Conservation (phyloP, 805 yeast genomes). For the Yamadazyma nakazawae region DNA sequence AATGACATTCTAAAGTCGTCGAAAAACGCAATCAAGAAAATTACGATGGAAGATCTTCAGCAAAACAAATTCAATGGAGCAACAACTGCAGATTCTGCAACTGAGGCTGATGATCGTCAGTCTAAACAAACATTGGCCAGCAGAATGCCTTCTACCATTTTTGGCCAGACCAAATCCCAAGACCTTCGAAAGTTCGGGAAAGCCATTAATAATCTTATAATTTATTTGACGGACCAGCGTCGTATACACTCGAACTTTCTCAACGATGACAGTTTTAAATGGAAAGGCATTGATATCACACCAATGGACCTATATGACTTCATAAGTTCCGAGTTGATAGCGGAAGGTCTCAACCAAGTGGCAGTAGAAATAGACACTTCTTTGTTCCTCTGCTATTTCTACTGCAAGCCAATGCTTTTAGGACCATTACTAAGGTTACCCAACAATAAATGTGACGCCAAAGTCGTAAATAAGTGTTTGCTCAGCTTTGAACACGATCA, state of each 20-base stretch:
- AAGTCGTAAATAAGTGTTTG: conserved; percentile 55
- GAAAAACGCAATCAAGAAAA: conserved; percentile 12
- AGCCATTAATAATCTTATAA: conserved; percentile 41
- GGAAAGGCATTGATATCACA: conserved; percentile 46
- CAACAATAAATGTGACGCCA: conserved; percentile 67
- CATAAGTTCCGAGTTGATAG: conserved; percentile 18
- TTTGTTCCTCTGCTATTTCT: conserved; percentile 68
- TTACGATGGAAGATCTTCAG: conserved; percentile 12
- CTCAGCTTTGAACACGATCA: conserved; percentile 26
- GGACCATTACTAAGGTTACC: conserved; percentile 78
- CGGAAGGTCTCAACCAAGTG: conserved; percentile 22
- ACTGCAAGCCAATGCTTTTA: conserved; percentile 66
- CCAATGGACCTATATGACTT: conserved; percentile 41
- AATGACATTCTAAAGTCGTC: conserved; percentile 7
- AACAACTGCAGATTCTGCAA: conserved; percentile 14
- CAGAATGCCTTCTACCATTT: conserved; percentile 8
- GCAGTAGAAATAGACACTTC: conserved; percentile 69
- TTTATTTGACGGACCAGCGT: conserved; percentile 52
- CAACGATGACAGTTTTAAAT: conserved; percentile 22
- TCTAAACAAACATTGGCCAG: conserved; percentile 5
- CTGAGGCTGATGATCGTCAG: conserved; percentile 12
- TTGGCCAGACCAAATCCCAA: conserved; percentile 17
- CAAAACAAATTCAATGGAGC: conserved; percentile 1
- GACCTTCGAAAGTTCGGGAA: conserved; percentile 26
- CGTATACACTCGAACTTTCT: conserved; percentile 44